Evolutionary conservation across 768 basidiomycete genomes (phyloP).

Genomic region (Kwoniella botswanensis): DNA sequence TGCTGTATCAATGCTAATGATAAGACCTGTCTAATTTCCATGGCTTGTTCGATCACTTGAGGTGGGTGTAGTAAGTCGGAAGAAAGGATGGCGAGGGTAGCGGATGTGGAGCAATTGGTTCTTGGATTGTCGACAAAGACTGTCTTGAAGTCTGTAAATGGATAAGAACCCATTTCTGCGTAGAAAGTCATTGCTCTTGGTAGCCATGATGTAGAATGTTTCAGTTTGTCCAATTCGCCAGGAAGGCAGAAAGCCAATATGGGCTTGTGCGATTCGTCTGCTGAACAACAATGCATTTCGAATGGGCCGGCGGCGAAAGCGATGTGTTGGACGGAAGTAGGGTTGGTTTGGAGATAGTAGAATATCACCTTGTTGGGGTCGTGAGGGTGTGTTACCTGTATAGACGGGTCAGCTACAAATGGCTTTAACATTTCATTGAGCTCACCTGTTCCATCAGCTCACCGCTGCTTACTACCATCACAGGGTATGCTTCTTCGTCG

Average conservation of each 20-base stretch:
- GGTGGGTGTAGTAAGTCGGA: conserved; percentile 84
- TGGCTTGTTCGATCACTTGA: conserved; percentile 87
- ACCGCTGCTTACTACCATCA: conserved; percentile 89
- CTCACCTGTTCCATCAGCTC: conserved; percentile 89
- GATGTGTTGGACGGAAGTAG: conserved; percentile 94
- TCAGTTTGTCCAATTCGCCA: conserved; percentile 76
- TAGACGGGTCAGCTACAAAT: not conserved
- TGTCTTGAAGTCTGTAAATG: conserved; percentile 87
- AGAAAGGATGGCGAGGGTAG: conserved; percentile 78
- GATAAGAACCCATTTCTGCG: conserved; percentile 92
- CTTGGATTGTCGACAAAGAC: conserved; percentile 92
- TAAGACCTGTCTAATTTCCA: conserved; percentile 84
- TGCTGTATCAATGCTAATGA: conserved; percentile 90
- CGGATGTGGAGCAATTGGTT: conserved; percentile 78
- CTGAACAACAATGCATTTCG: conserved; percentile 71
- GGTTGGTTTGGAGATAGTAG: conserved; percentile 80
- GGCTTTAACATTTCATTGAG: no score
- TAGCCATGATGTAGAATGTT: conserved; percentile 73
- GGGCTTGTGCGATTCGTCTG: conserved; percentile 45
- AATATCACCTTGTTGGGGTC: conserved; percentile 94
- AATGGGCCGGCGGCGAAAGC: conserved; percentile 96
- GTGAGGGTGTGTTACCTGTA: conserved; percentile 86
- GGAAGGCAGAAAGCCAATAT: conserved; percentile 94
- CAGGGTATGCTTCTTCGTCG: conserved; percentile 63
- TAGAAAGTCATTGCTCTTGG: conserved; percentile 88